phyloP scores from a whole-genome alignment of 176 grass and related monocot species.

The Eragrostis nindensis region DNA sequence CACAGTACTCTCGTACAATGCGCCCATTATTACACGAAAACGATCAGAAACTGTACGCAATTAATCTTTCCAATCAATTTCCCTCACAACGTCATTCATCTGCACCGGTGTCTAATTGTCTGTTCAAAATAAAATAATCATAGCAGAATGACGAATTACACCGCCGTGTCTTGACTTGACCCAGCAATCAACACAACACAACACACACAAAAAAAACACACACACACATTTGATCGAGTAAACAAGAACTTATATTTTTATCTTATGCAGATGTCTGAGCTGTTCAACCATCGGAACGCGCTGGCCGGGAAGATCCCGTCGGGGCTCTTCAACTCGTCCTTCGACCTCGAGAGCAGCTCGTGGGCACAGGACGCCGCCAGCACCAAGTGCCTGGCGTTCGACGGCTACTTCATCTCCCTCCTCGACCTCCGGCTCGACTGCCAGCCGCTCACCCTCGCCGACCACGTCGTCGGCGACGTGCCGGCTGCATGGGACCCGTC shows the following conservation, averaged over 20 bases:
- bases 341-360: constrained; percentile 56
- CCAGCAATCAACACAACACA: neutral
- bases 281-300: constrained; percentile 79
- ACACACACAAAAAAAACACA: neutral
- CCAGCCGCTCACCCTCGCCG: constrained; percentile 50
- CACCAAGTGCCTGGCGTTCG: constrained; percentile 78
- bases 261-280: constrained; percentile 76
- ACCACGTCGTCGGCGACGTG: constrained; percentile 55
- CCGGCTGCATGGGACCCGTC: constrained; percentile 66
- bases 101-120: neutral
- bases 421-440: constrained; percentile 74
- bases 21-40: neutral
- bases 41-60: neutral
- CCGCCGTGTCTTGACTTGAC: constrained; percentile 1
- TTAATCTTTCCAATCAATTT: neutral
- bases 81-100: neutral
- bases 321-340: constrained; percentile 72
- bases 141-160: neutral
- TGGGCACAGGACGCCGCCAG: constrained; percentile 69
- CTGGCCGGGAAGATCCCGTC: constrained; percentile 87
- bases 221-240: neutral
- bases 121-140: constrained; percentile 1
- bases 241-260: neutral
- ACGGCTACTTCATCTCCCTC: constrained; percentile 96
- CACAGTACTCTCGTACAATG: neutral